Base-by-base conservation (phyloP, 1,284 basidiomycete species). In the Cryptococcus sp. region DNA sequence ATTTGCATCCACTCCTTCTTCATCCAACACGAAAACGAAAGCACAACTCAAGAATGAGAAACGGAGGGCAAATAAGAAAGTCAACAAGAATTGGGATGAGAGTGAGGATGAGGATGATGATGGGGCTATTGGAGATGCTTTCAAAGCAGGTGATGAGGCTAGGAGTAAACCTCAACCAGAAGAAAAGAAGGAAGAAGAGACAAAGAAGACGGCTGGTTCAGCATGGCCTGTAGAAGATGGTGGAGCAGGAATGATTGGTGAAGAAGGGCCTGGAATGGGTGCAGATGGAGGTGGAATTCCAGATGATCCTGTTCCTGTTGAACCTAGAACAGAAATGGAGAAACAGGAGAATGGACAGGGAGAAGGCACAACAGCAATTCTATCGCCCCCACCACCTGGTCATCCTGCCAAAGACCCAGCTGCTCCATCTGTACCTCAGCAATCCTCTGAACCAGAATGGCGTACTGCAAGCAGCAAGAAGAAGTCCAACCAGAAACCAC, bases 1-100 rank as follows among this genome's bases (percentile, higher is more conserved):
- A 3, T 64, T 65, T 45, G 64, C 61, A 2, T 49, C 56, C 21
- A 22, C 46, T 24, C 52, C 45, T 41, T 23, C 46, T 18, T 43
- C 56, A n/a, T 40, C 34, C 19, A 53, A 54, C 21, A 13, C 49
- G 10, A 61, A 62, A 50, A 53, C 55, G 9, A 72, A 86, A 74
- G 81, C 81, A 40, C 81, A 81, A 51, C 85, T 86, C 78, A 90
- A 88, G 80, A 90, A 88, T 57, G 85, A 85, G 51, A 89, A 69
- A 57, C 54, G 67, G 41, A 56, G 60, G 23, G 63, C 62, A 45
- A 67, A 70, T 53, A 49, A 57, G 36, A 57, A 58, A 37, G 37
- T 36, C 19, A 53, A 54, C 18, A 55, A 51, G 25, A 54, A 34
- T 13, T 66, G 64, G 66, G 68, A 68, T 50, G 64, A 64, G 44